Conservation (phyloP, 495 filamentous ascomycete genomes). For the Cercophora sp. region DNA sequence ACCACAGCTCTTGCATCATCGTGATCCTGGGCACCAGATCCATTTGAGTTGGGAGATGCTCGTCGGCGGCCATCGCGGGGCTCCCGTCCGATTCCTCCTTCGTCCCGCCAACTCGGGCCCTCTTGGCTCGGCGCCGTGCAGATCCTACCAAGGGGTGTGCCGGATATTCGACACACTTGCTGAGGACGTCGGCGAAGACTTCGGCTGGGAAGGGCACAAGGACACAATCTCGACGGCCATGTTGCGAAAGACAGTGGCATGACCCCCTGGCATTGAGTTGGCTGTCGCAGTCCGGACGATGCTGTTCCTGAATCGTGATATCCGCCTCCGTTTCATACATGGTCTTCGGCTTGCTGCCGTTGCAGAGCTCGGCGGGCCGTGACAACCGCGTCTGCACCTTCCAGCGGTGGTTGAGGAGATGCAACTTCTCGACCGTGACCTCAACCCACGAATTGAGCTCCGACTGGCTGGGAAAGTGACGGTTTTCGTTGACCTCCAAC, state of each 20-base stretch:
- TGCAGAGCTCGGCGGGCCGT: conserved; percentile 44
- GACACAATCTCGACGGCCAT: conserved; percentile 24
- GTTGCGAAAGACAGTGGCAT: conserved; percentile 28
- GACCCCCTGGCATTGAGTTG: conserved; percentile 25
- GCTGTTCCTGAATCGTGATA: conserved; percentile 30
- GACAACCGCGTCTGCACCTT: conserved; percentile 44
- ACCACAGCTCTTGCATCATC: conserved; percentile 51
- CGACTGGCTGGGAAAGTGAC: conserved; percentile 43
- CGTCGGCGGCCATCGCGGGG: conserved; percentile 2
- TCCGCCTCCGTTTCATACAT: conserved; percentile 33
- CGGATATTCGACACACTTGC: conserved; percentile 41
- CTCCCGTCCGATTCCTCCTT: conserved; percentile 12
- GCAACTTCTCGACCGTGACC: conserved; percentile 41
- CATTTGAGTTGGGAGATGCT: conserved; percentile 33
- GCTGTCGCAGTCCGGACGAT: conserved; percentile 38
- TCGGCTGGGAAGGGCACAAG: conserved; percentile 48
- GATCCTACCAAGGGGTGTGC: conserved; percentile 23
- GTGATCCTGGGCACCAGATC: conserved; percentile 43
- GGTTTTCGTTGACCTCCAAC: conserved; percentile 42
- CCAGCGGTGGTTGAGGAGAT: conserved; percentile 45
- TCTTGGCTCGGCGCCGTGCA: background rate
- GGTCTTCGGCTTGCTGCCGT: conserved; percentile 20
- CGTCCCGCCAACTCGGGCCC: background rate
- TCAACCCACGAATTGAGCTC: conserved; percentile 48
- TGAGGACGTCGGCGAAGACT: conserved; percentile 45